phyloP scores from a whole-genome alignment of 1,284 basidiomycete species.

The Irpex sp. region DNA sequence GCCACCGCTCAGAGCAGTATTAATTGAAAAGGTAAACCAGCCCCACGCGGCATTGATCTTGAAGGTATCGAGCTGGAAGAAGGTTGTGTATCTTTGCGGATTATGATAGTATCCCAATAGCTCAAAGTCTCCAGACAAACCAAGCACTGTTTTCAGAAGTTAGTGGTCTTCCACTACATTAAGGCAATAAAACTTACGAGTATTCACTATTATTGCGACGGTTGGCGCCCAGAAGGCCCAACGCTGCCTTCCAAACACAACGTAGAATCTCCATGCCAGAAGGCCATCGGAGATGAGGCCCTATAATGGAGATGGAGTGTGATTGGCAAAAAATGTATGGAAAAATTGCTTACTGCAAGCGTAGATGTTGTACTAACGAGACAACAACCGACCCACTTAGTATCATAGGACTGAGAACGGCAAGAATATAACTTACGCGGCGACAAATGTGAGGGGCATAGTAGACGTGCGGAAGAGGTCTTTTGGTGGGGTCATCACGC shows the following conservation, averaged over 20 bases:
- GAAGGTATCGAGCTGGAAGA: conserved; percentile 15
- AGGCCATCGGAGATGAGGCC: conserved; percentile 22
- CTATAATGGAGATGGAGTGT: conserved; percentile 8
- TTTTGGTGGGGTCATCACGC: conserved; percentile 1
- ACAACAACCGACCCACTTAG: neutral
- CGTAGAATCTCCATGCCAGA: conserved; percentile 23
- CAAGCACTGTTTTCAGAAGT: conserved; percentile 14
- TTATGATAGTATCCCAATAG: conserved; percentile 16
- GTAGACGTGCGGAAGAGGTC: conserved; percentile 4
- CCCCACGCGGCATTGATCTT: conserved; percentile 24
- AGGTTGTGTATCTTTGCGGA: conserved; percentile 17
- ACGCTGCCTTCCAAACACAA: conserved; percentile 15
- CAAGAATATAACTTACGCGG: conserved; percentile 4
- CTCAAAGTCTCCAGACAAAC: conserved; percentile 21
- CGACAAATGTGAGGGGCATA: conserved; percentile 9
- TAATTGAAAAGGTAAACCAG: conserved; percentile 22
- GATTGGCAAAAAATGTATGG: neutral
- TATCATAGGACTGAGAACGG: neutral
- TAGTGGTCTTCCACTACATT: neutral
- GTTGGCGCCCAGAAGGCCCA: conserved; percentile 21
- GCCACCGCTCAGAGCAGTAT: conserved; percentile 19
- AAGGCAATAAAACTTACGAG: conserved; percentile 10
- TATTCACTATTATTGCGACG: conserved; percentile 15
- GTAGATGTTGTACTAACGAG: conserved; percentile 16
- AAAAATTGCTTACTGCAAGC: conserved; percentile 11